Evolutionary conservation across 371 early-diverging fungal species (phyloP), one percentile per base, ranked within the genome.

Genomic region (Mortierella polycephala): DNA sequence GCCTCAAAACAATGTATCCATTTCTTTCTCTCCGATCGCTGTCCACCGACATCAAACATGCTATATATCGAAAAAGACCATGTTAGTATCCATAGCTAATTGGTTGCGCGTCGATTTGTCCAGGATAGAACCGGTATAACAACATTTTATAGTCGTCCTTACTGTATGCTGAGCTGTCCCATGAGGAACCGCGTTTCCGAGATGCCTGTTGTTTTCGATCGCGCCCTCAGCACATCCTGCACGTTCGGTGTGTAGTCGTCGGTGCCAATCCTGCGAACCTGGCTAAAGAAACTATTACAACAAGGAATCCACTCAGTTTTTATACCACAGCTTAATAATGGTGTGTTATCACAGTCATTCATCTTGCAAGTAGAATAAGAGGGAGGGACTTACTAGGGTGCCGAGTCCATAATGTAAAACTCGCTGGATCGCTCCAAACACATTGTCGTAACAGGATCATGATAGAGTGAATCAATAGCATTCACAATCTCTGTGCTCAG

Each of bases 1-100:
- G 86, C 85, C 85, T 96, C 91, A 84, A 96, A 93, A 72, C 96
- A 97, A 69, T 96, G 97, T 61, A 95, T 94, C 98, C 98, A 97
- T 83, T 96, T 96, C 75, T 95, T 96, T 57, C 98, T 86, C 81
- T 95, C 95, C 20, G 93, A 93, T 46, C 95, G 86, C 57, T 92
- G 93, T 7, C 93, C 93, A 12, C 93, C 92, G 1, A 93, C 93
- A 75, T 93, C 93, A 74, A 92, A 91, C 92, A 93, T 93, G 57
- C 91, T 90, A 74, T 46, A 37, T 12, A 46, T 4, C 18, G 21
- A 52, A 60, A 57, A 52, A 44, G 30, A 60, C 44, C 7, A 54
- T 51, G 20, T 18, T 16, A 9, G 10, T 51, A 18, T 14, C 18
- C 9, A 18, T 11, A 47, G n/a, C 12, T 14, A 47, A 47, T 14